Base-by-base conservation (phyloP, 495 filamentous ascomycete species). In the Ramalina peruviana region DNA sequence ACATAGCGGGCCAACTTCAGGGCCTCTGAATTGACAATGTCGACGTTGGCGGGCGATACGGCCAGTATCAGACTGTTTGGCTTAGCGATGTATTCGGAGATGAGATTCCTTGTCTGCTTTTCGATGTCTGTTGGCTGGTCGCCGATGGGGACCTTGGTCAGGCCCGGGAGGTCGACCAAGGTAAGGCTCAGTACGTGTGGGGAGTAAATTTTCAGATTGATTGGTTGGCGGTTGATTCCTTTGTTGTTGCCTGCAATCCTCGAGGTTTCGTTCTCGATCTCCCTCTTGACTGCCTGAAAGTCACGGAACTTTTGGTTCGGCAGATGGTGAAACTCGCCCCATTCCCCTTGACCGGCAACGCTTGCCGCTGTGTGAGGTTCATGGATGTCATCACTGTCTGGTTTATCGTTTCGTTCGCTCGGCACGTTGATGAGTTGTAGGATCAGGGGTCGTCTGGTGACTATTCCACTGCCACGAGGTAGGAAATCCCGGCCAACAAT, bases 151-250 rank as follows among this genome's bases (percentile, higher is more conserved):
- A 94, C 90, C 73, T 99, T 99, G 48, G 92, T 99, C 54, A 99
- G 69, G 46, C 92, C 92, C 11, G 92, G 92, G 54, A 99, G 65
- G 72, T 99, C 92, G 50, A 99, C 93, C 58, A 99, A 72, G 9
- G 92, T 99, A 56, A 99, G 73, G 67, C 88, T 97, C 48, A 99
- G 76, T 42, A 99, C 93, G 68, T 96, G 83, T 4, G 92, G 93
- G 20, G 92, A 97, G 66, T 94, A 99, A 48, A 99, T 95, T 64
- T 99, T 99, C 43, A 99, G 74, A 63, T 99, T 97, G 62, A 99
- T 99, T 41, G 92, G 88, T 63, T 94, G 83, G 49, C 92, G 74
- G 61, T 94, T 99, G 67, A 99, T 99, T 52, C 92, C 92, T 69
- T 99, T 99, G 67, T 99, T 99, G 67, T 74, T 93, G 50, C 92